Evolutionary conservation across 768 basidiomycete species (phyloP), one percentile per base, ranked within the genome.

Genomic region (Hericium coralloides): DNA sequence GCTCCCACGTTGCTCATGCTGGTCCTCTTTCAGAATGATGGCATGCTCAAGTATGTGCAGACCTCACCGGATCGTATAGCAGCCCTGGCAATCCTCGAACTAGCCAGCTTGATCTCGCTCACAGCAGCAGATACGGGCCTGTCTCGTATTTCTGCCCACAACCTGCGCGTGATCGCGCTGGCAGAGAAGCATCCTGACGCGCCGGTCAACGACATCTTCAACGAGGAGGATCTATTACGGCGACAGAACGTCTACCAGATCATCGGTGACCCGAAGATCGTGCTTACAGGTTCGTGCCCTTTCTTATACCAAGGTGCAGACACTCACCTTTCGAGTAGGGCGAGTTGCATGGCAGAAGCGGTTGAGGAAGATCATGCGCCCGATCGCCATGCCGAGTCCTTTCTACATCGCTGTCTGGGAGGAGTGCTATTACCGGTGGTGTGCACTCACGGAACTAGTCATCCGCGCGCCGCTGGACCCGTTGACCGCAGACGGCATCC

Each of bases 261-360:
- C 61, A 70, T 92, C 14, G 90, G 89, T 12, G 90, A 92, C 64
- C 86, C 87, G 1, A 80, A 81, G 53, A 76, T 86, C 2, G 70
- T 83, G 48, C 73, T 88, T 26, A 79, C 89, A 50, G 89, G 88
- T 88, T 9, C 31, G 57, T 55, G 83, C 74, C 36, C 0, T 17
- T 43, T 56, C n/a, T 9, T 52, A 47, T 50, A 53, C 41, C n/a
- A 5, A 9, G 52, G 2, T 23, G 26, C 56, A 17, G 3, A 14
- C 31, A 26, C 31, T 15, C 18, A 4, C 38, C 49, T 26, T 26
- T 22, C 14, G 8, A 18, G 43, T 59, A 86, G 90, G 90, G 37
- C 87, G 92, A 25, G 75, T 87, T 45, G 84, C 80, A 3, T 82
- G 89, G 66, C 91, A 93, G 71, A 92, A 87, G 68, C 81, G 90